Percentiles rank a stretch among this genome's conserved stretches.
Conservation (phyloP, 73 alveolate species). For the Loxodes magnus region DNA sequence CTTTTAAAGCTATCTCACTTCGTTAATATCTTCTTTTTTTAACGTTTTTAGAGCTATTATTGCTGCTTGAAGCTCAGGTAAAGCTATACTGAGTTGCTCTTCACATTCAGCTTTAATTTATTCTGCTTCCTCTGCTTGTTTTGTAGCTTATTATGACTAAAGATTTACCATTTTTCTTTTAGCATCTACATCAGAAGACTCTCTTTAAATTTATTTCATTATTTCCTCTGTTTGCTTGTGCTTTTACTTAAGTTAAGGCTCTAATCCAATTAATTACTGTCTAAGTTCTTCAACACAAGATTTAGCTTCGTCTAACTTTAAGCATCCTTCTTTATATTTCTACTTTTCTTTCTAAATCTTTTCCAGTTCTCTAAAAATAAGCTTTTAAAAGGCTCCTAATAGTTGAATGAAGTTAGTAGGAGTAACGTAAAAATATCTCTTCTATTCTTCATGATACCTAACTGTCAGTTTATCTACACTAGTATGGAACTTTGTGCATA, state of each 20-base stretch:
- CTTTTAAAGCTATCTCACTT: slow-evolving; percentile 75
- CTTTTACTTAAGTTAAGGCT: slow-evolving; percentile 82
- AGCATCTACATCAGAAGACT: slow-evolving; percentile 76
- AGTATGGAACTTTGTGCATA: slow-evolving; percentile 96
- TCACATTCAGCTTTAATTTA: slow-evolving; percentile 75
- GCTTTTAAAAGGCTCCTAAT: slow-evolving; percentile 46
- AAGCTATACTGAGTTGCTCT: slow-evolving; percentile 69
- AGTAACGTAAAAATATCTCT: slow-evolving; percentile 34
- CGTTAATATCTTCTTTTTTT: slow-evolving; percentile 70
- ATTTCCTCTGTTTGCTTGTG: slow-evolving; percentile 79
- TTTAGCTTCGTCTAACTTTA: slow-evolving; percentile 76
- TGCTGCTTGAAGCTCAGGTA: slow-evolving; percentile 85
- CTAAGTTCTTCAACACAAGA: slow-evolving; percentile 73
- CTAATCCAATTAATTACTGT: slow-evolving; percentile 70
- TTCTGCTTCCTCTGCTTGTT: slow-evolving; percentile 72
- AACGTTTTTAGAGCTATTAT: slow-evolving; percentile 77
- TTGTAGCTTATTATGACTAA: slow-evolving; percentile 78
- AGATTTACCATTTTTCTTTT: slow-evolving; percentile 60
- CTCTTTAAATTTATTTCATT: slow-evolving; percentile 67
- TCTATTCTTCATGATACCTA: slow-evolving; percentile 51
- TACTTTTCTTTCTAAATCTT: slow-evolving; percentile 53
- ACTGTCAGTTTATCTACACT: slow-evolving; percentile 68
- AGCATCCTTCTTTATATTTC: slow-evolving; percentile 73
- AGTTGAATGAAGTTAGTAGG: slow-evolving; percentile 45
- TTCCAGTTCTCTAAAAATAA: slow-evolving; percentile 17